Conservation (phyloP, 2,329 filamentous ascomycete species). For the Botrytis tulipae region DNA sequence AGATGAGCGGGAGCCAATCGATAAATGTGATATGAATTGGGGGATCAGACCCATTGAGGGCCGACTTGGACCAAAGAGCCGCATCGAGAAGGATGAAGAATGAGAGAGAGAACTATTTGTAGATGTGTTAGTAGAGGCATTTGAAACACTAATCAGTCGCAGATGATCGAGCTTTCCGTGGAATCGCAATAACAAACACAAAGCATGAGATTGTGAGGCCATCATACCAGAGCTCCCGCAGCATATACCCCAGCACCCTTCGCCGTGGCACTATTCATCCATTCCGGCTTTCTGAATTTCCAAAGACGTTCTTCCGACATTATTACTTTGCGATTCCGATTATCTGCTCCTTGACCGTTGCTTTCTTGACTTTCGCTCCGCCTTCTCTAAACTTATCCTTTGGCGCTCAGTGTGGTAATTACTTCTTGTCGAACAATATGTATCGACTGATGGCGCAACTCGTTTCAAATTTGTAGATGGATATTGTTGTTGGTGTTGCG, state of each 20-base stretch:
- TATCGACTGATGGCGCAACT: not conserved
- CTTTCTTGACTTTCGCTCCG: not conserved
- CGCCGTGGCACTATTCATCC: slow-evolving; percentile 63
- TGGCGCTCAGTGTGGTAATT: not conserved
- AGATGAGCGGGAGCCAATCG: slow-evolving; percentile 69
- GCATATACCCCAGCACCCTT: slow-evolving; percentile 63
- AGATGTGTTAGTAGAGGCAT: not conserved
- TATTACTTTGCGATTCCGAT: not conserved
- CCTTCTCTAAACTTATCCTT: not conserved
- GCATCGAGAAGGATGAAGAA: slow-evolving; percentile 69
- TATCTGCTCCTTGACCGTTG: not conserved
- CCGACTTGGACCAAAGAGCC: slow-evolving; percentile 63
- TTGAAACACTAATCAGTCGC: not conserved
- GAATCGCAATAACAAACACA: not conserved
- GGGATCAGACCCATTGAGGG: slow-evolving; percentile 55
- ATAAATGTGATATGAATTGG: slow-evolving; percentile 61
- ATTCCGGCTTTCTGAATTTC: slow-evolving; percentile 66
- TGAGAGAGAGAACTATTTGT: slow-evolving; percentile 59
- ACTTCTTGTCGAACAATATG: not conserved
- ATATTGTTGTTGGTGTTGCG: slow-evolving; percentile 1
- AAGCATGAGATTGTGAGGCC: slow-evolving; percentile 2
- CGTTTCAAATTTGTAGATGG: not conserved
- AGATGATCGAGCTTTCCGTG: not conserved
- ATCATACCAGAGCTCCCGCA: slow-evolving; percentile 60
- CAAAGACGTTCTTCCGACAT: slow-evolving; percentile 67